phyloP scores from a whole-genome alignment of 2,329 filamentous ascomycete species.

The Pseudocercospora pini-densiflorae region DNA sequence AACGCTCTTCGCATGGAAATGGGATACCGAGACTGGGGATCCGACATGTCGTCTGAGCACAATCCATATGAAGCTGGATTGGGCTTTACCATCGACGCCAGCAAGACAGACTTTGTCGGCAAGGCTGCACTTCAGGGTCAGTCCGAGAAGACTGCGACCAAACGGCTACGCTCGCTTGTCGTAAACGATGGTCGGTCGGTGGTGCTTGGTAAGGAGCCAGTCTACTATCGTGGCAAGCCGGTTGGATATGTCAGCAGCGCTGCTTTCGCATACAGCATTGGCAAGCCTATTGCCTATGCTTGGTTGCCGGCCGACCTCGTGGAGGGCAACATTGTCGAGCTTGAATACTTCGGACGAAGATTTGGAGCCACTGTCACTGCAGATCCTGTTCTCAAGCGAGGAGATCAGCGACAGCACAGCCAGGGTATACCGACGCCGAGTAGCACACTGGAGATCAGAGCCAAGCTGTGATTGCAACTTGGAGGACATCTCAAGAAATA shows the following conservation, averaged over 20 bases:
- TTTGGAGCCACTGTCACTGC: conserved; percentile 57
- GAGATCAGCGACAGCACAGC: neutral
- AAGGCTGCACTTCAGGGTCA: conserved; percentile 53
- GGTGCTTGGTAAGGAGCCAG: conserved; percentile 66
- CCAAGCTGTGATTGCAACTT: conserved; percentile 13
- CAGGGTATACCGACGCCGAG: neutral
- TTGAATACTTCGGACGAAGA: conserved; percentile 64
- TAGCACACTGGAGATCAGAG: conserved; percentile 10
- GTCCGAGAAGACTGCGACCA: conserved; percentile 42
- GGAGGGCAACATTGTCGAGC: conserved; percentile 58
- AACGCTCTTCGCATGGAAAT: conserved; percentile 64
- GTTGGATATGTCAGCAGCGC: conserved; percentile 65
- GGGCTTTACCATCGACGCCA: conserved; percentile 53
- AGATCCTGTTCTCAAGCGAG: conserved; percentile 10
- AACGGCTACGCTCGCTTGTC: conserved; percentile 55
- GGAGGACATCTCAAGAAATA: neutral
- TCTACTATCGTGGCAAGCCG: conserved; percentile 54
- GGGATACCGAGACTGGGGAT: conserved; percentile 61
- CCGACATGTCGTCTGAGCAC: conserved; percentile 65
- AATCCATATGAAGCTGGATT: conserved; percentile 65
- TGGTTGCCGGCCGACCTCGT: conserved; percentile 56
- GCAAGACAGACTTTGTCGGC: conserved; percentile 58
- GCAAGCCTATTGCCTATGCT: conserved; percentile 64
- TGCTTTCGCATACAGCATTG: conserved; percentile 63
- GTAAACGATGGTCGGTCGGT: conserved; percentile 62